Conservation (phyloP, 2,329 filamentous ascomycete species). For the Acarospora socialis region DNA sequence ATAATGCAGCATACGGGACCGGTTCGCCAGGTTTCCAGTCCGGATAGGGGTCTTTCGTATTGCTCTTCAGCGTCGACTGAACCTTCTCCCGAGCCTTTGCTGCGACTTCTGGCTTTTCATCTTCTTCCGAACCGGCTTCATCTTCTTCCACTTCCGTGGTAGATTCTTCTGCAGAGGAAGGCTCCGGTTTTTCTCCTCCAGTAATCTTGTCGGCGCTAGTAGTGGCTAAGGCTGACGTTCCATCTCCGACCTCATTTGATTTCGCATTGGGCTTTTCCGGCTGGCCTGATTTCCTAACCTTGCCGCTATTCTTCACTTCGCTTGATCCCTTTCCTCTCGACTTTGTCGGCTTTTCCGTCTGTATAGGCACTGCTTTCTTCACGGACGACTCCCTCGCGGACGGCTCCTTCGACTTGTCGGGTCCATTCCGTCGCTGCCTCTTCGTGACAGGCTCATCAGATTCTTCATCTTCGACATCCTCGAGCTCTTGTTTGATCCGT, state of each 20-base stretch:
- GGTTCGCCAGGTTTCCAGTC: conserved; percentile 85
- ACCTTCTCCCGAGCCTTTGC: conserved; percentile 68
- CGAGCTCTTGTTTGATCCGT: conserved; percentile 25
- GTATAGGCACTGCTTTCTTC: conserved; percentile 1
- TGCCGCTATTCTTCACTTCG: conserved; percentile 16
- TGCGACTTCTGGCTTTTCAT: conserved; percentile 54
- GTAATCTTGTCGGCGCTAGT: conserved; percentile 8
- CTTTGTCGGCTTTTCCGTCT: conserved; percentile 9
- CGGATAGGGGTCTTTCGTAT: conserved; percentile 68
- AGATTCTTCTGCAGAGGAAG: conserved; percentile 14
- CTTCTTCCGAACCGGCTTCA: conserved; percentile 40
- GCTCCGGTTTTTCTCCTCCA: conserved; percentile 5
- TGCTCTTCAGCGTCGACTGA: conserved; percentile 57
- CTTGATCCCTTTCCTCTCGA: conserved; percentile 16
- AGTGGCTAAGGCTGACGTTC: neutral
- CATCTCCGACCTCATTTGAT: neutral
- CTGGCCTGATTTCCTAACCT: too few species aligned
- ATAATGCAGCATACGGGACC: conserved; percentile 87
- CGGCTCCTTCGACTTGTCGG: conserved; percentile 25
- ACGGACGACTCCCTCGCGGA: conserved; percentile 16
- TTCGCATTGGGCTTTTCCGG: conserved; percentile 12
- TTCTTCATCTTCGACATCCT: conserved; percentile 30
- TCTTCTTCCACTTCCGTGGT: conserved; percentile 34
- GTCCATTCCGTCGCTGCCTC: conserved; percentile 28
- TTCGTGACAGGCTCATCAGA: conserved; percentile 49